A percentile compares a stretch with the other conserved stretches of the same genome.
phyloP scores from a whole-genome alignment of 1,139 yeast species.

The Geotrichum phurueaensis region DNA sequence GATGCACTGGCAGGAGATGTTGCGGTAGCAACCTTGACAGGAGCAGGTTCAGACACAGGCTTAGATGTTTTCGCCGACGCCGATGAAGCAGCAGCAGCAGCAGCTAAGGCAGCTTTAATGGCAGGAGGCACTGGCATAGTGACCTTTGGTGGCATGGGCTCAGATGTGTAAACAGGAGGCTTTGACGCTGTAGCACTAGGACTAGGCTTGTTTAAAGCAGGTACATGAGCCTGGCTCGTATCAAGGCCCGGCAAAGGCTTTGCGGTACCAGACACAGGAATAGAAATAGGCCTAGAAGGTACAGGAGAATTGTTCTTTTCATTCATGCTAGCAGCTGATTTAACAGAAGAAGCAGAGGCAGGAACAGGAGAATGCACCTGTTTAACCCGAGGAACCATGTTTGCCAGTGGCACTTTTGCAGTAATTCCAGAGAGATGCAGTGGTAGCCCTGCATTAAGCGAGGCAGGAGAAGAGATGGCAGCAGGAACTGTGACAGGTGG shows the following conservation, averaged over 20 bases:
- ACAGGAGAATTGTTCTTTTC: neutral
- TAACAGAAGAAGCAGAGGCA: neutral
- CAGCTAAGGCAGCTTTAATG: neutral
- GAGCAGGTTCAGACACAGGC: slow-evolving; percentile 6
- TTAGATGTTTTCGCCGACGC: slow-evolving; percentile 6
- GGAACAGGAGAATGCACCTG: neutral
- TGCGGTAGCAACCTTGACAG: slow-evolving; percentile 2
- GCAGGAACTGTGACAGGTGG: slow-evolving; percentile 15
- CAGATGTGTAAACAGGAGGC: neutral
- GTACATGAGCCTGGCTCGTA: neutral
- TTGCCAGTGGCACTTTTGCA: neutral
- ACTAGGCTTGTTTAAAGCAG: neutral
- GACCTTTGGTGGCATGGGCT: neutral
- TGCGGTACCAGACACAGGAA: slow-evolving; percentile 1
- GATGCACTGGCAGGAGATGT: slow-evolving; percentile 15
- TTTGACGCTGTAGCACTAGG: slow-evolving; percentile 1
- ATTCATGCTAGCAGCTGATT: neutral
- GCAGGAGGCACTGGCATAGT: neutral
- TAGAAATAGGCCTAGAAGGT: neutral
- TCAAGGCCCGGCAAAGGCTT: neutral
- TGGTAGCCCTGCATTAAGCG: slow-evolving; percentile 9
- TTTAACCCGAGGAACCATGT: neutral
- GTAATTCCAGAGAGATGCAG: slow-evolving; percentile 7
- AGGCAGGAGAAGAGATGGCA: slow-evolving; percentile 12
- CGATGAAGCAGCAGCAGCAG: slow-evolving; percentile 3